These are phyloP conservation scores for Baeospora myosura DNA, from an alignment of 1,284 basidiomycete species.

Conservation along the genomic window DNA sequence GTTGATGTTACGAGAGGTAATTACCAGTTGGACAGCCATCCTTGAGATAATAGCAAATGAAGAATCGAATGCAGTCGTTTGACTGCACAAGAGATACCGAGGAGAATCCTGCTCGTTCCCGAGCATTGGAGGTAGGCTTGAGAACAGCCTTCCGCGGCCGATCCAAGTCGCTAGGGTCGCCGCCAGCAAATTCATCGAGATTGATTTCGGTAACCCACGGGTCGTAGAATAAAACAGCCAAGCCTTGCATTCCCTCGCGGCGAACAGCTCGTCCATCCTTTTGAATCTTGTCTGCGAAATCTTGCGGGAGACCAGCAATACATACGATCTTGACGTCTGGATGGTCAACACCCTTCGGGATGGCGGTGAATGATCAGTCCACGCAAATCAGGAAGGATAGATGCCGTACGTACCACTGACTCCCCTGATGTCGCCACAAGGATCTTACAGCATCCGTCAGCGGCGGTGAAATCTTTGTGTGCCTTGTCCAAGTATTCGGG, in stretches of 20 bases:
- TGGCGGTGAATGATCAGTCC: background rate
- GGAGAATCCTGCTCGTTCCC: background rate
- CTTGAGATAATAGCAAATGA: background rate
- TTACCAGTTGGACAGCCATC: no score
- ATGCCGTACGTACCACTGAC: conserved; percentile 2
- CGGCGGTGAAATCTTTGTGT: conserved; percentile 1
- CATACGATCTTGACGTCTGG: conserved; percentile 4
- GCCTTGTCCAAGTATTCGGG: background rate
- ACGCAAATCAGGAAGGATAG: background rate
- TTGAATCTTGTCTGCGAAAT: background rate
- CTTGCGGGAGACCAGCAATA: background rate
- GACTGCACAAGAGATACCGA: background rate
- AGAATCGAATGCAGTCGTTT: background rate
- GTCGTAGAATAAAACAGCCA: conserved; percentile 5
- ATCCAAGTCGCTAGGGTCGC: background rate
- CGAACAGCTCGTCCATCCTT: background rate
- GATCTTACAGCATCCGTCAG: conserved; percentile 1
- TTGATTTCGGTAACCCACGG: conserved; percentile 1
- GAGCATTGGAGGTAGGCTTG: background rate
- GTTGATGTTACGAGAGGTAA: no score
- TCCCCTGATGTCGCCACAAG: conserved; percentile 6
- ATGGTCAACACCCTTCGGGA: conserved; percentile 1
- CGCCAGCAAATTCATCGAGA: conserved; percentile 1
- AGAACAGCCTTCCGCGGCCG: background rate
- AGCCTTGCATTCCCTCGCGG: background rate